Percentiles rank a stretch among this genome's conserved stretches.
phyloP scores from a whole-genome alignment of 192 early-diverging fungal genomes.

The Podila epicladia region DNA sequence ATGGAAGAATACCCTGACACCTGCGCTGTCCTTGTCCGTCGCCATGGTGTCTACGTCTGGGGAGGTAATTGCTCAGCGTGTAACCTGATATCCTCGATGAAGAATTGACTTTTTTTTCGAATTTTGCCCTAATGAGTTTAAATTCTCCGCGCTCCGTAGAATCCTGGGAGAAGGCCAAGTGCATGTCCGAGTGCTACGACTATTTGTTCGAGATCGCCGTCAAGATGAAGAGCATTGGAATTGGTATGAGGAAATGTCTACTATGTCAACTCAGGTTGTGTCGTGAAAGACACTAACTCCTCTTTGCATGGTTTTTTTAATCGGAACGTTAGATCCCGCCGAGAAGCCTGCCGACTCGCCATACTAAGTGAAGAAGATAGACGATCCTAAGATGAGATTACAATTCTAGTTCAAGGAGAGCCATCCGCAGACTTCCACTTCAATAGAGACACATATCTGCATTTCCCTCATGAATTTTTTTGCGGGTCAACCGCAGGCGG shows the following conservation, averaged over 20 bases:
- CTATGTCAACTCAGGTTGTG: neutral
- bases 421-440: neutral
- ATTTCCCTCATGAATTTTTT: no score
- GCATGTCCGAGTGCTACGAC: constrained; percentile 98
- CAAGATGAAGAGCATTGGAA: constrained; percentile 86
- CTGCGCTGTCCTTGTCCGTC: constrained; percentile 92
- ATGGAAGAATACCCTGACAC: constrained; percentile 91
- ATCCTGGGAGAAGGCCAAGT: constrained; percentile 97
- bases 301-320: neutral
- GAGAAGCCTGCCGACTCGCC: constrained; percentile 13
- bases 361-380: neutral
- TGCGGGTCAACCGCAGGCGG: no score
- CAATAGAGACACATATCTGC: neutral
- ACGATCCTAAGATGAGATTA: neutral
- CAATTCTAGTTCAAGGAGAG: neutral
- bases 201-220: constrained; percentile 98
- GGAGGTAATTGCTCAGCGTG: constrained; percentile 64
- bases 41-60: constrained; percentile 99
- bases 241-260: constrained; percentile 61
- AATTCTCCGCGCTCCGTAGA: constrained; percentile 49
- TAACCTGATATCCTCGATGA: neutral
- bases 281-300: neutral
- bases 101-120: neutral
- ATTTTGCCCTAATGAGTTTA: neutral
- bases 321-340: constrained; percentile 3